Evolutionary conservation across 495 filamentous ascomycete genomes (phyloP).

Genomic region (Penicillium pancosmium): DNA sequence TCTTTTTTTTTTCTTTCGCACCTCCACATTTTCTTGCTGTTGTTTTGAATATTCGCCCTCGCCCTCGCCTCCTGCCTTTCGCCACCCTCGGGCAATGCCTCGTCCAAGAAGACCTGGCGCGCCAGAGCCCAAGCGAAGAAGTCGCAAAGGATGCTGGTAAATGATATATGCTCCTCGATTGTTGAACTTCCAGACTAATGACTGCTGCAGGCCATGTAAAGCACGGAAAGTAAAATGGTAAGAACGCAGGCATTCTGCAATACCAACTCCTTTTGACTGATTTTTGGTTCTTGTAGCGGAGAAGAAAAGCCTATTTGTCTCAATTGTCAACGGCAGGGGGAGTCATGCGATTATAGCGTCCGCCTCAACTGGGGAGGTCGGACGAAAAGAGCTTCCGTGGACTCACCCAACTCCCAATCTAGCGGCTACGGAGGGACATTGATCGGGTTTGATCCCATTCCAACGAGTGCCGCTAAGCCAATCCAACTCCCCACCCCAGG

Average conservation of each 20-base stretch:
- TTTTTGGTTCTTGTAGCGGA: conserved; percentile 44
- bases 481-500: conserved; percentile 15
- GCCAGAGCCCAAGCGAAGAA: conserved; percentile 70
- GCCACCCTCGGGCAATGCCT: conserved; percentile 54
- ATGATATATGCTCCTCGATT: conserved; percentile 23
- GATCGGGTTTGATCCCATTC: conserved; percentile 23
- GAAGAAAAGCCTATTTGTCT: conserved; percentile 78
- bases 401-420: conserved; percentile 40
- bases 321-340: conserved; percentile 76
- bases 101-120: conserved; percentile 67
- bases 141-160: conserved; percentile 86
- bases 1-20: not conserved
- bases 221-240: conserved; percentile 84
- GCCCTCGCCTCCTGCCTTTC: not conserved
- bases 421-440: conserved; percentile 30
- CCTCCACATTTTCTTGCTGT: conserved; percentile 5
- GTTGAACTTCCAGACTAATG: conserved; percentile 1
- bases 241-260: conserved; percentile 4
- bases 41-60: not conserved
- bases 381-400: conserved; percentile 44
- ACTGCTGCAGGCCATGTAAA: conserved; percentile 71
- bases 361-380: conserved; percentile 83
- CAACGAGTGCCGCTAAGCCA: conserved; percentile 12
- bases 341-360: conserved; percentile 85
- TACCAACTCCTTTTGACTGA: not conserved